Percentiles rank a stretch among this genome's conserved stretches.
These are phyloP conservation scores for Lumnitzera littorea DNA, from an alignment of 345 rosid species.

Conservation along the genomic window DNA sequence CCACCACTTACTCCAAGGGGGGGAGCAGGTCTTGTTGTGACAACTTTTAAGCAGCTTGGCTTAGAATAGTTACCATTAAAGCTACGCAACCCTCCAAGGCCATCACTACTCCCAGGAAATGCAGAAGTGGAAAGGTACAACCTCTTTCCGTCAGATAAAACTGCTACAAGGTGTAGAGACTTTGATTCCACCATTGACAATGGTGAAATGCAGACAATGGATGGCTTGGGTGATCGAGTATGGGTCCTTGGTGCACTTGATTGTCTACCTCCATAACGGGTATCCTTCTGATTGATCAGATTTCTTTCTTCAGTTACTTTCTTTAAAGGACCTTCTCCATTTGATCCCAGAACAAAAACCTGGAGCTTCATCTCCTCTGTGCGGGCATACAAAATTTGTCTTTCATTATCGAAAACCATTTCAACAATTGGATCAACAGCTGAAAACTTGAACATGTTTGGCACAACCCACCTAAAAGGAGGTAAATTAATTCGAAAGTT, in stretches of 20 bases:
- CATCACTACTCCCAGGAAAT: slow-evolving; percentile 50
- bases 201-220: slow-evolving; percentile 81
- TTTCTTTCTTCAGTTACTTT: slow-evolving; percentile 94
- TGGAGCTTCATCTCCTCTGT: slow-evolving; percentile 96
- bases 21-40: slow-evolving; percentile 89
- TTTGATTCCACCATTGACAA: slow-evolving; percentile 83
- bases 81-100: slow-evolving; percentile 60
- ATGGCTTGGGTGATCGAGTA: slow-evolving; percentile 58
- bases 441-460: slow-evolving; percentile 90
- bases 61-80: slow-evolving; percentile 43
- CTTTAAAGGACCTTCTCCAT: slow-evolving; percentile 77
- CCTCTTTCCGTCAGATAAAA: slow-evolving; percentile 95
- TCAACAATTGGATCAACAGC: slow-evolving; percentile 88
- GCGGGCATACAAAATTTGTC: slow-evolving; percentile 85
- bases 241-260: slow-evolving; percentile 46
- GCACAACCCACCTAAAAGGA: slow-evolving; percentile 88
- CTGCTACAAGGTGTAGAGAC: slow-evolving; percentile 86
- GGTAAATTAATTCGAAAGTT: slow-evolving; percentile 4
- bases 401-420: slow-evolving; percentile 89
- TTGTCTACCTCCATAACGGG: slow-evolving; percentile 63
- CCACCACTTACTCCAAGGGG: slow-evolving; percentile 88
- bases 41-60: slow-evolving; percentile 88
- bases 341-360: slow-evolving; percentile 62
- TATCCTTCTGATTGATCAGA: slow-evolving; percentile 72
- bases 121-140: slow-evolving; percentile 85